phyloP scores from a whole-genome alignment of 345 rosid genomes.

The Bruguiera parviflora region DNA sequence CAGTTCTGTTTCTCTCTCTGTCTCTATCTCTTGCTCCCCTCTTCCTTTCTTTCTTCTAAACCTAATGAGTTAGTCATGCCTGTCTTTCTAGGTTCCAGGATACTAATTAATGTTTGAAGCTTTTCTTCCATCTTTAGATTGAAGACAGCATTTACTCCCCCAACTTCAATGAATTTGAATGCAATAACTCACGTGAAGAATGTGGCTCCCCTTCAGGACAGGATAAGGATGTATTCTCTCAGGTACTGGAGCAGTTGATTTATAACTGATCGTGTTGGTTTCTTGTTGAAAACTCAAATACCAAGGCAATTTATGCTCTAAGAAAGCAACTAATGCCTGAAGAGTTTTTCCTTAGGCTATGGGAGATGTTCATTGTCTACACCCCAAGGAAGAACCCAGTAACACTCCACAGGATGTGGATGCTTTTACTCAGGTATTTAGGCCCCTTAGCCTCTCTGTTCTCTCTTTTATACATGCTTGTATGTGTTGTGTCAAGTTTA shows the following conservation, averaged over 20 bases:
- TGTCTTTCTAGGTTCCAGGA: background rate
- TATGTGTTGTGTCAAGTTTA: background rate
- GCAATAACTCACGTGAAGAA: conserved; percentile 14
- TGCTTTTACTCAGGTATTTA: conserved; percentile 16
- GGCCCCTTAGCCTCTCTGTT: background rate
- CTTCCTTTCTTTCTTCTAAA: background rate
- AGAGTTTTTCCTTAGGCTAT: background rate
- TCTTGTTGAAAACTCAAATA: background rate
- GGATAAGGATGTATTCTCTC: conserved; percentile 17
- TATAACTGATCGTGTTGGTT: background rate
- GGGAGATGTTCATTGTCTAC: background rate
- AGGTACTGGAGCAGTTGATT: conserved; percentile 6
- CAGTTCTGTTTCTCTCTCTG: no score
- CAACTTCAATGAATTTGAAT: conserved; percentile 8
- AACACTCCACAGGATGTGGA: conserved; percentile 15
- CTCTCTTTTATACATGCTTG: background rate
- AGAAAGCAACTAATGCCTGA: background rate
- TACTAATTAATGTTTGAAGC: conserved; percentile 8
- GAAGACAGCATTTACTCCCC: conserved; percentile 10
- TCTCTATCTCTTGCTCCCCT: no score
- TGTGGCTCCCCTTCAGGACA: conserved; percentile 9
- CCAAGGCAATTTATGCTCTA: background rate
- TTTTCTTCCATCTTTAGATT: conserved; percentile 15
- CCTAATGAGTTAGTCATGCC: background rate
- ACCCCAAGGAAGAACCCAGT: conserved; percentile 8